These are phyloP conservation scores for Mycena sanguinolenta DNA, from an alignment of 768 basidiomycete species.

Conservation along the genomic window DNA sequence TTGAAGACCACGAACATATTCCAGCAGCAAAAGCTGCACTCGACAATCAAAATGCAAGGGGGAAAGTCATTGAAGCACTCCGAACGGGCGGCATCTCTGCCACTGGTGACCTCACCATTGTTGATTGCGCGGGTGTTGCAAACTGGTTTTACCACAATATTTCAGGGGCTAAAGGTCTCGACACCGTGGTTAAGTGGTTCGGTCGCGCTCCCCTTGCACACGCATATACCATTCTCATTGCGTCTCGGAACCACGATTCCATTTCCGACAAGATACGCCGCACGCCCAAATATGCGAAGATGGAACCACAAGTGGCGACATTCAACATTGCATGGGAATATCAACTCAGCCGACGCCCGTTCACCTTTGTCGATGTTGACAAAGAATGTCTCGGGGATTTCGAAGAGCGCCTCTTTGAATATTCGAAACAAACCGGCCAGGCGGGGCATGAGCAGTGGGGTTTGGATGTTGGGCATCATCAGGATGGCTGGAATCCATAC, in stretches of 20 bases:
- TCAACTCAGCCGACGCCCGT: too few relatives aligned
- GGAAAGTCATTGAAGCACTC: not conserved
- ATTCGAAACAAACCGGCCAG: constrained; percentile 35
- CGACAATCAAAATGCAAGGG: not conserved
- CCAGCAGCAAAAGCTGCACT: not conserved
- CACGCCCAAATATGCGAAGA: not conserved
- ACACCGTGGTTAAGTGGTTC: not conserved
- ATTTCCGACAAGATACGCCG: not conserved
- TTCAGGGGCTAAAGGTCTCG: not conserved
- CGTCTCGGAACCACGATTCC: not conserved
- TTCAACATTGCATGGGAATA: constrained; percentile 8
- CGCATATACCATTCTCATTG: constrained; percentile 7
- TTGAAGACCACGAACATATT: not conserved
- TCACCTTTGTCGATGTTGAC: constrained; percentile 10
- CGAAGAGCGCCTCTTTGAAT: constrained; percentile 13
- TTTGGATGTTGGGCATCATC: constrained; percentile 40
- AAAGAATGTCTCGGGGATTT: not conserved
- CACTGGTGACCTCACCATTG: not conserved
- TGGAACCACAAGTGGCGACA: not conserved
- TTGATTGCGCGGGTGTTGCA: not conserved
- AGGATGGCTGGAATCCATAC: constrained; percentile 41
- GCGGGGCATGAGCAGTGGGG: constrained; percentile 45
- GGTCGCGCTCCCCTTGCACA: constrained; percentile 7
- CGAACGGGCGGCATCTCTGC: not conserved
- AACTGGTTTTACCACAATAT: constrained; percentile 15